Evolutionary conservation across 805 yeast genomes (phyloP), one percentile per base, ranked within the genome.

Genomic region (Tetrapisispora namnaoensis): DNA sequence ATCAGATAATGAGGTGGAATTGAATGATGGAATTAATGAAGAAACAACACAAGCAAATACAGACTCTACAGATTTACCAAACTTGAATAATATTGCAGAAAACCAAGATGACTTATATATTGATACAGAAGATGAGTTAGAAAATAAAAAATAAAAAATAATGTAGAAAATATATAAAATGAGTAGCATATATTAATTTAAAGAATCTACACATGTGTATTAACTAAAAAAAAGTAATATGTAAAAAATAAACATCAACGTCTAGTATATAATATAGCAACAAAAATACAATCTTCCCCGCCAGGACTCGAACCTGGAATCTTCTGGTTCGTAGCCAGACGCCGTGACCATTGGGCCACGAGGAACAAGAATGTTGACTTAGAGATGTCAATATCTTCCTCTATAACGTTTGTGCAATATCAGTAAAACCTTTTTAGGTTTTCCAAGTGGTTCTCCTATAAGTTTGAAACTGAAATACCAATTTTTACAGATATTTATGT

Each of bases 321-420:
- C 72, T 69, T 65, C 71, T 66, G 72, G 71, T 69, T 68, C 81
- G 81, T 77, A 77, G 81, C 80, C 82, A 76, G 80, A 77, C 81
- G 81, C 81, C 82, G 77, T 77, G 79, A 77, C 82, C 82, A 77
- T 77, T 77, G 80, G 82, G 82, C 81, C 82, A 77, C 79, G 82
- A 77, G 81, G 82, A 77, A 77, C 74, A 70, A 71, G 59, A 69
- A 67, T 52, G 68, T 39, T n/a, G n/a, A 32, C 4, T 6, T 24
- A 24, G n/a, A n/a, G n/a, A n/a, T n/a, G n/a, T n/a, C n/a, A n/a
- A n/a, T n/a, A n/a, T n/a, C n/a, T n/a, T n/a, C n/a, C n/a, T n/a
- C n/a, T n/a, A n/a, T n/a, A n/a, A n/a, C n/a, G n/a, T n/a, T n/a
- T n/a, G n/a, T n/a, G n/a, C n/a, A n/a, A n/a, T n/a, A n/a, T n/a